phyloP scores from a whole-genome alignment of 352 stramenopile species.

The Globisporangium perplexum region DNA sequence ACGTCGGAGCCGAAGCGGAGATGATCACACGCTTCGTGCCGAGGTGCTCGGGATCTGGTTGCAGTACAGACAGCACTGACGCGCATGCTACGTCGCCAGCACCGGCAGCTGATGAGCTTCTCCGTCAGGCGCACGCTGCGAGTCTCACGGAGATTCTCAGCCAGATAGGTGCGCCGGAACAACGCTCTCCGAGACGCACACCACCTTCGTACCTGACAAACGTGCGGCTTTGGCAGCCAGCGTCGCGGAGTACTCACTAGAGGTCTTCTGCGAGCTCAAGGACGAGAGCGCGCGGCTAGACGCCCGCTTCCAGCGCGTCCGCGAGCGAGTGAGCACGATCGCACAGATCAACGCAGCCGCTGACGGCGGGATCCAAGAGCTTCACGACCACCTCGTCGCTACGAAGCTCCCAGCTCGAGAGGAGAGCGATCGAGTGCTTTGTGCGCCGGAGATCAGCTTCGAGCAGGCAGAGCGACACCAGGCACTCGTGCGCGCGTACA shows the following conservation, averaged over 20 bases:
- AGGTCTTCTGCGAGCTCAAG: conserved; percentile 46
- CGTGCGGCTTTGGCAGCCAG: conserved; percentile 17
- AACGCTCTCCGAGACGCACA: not conserved
- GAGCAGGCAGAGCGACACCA: conserved; percentile 7
- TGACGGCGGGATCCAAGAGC: not conserved
- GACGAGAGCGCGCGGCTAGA: conserved; percentile 25
- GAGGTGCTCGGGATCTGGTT: not conserved
- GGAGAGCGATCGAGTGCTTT: conserved; percentile 20
- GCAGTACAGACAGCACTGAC: not conserved
- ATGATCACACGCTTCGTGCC: conserved; percentile 14
- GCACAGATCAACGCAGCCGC: conserved; percentile 10
- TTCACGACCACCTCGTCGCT: conserved; percentile 8
- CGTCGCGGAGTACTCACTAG: conserved; percentile 40
- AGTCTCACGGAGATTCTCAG: conserved; percentile 41
- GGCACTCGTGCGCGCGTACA: conserved; percentile 21
- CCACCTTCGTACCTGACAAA: not conserved
- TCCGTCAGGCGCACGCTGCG: conserved; percentile 37
- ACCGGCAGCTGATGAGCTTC: conserved; percentile 26
- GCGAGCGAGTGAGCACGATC: conserved; percentile 24
- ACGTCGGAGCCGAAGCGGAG: not conserved
- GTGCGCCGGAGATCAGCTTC: conserved; percentile 12
- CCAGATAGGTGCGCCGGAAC: conserved; percentile 33
- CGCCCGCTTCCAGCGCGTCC: conserved; percentile 23
- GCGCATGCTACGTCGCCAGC: not conserved
- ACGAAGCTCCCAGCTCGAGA: conserved; percentile 16